Evolutionary conservation across 2,329 filamentous ascomycete genomes (phyloP), one percentile per base, ranked within the genome.

Genomic region (Aotearoamyces nothofagi): DNA sequence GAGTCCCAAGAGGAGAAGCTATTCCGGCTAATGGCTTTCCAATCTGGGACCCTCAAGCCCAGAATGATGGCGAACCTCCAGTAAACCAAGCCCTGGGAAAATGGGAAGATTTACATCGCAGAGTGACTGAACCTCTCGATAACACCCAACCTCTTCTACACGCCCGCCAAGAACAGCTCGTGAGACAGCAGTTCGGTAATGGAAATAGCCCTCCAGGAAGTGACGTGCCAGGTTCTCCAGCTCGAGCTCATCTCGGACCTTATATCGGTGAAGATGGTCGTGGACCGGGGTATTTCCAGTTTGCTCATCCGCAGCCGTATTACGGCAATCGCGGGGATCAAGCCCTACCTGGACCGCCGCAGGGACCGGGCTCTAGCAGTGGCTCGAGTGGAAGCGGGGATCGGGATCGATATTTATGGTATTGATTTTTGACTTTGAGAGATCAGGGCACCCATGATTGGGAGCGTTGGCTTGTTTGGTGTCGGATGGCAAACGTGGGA

Each of bases 1-100:
- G 79, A 3, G 60, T 56, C 15, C 72, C 78, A 1, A 55, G 52
- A 12, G 75, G 69, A n/a, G 69, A 78, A 35, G 63, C 72, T 16
- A 58, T 70, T 34, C 76, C 78, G 1, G 56, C 60, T 1, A 63
- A 64, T 24, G 71, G 69, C 2, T 54, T 76, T 9, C 67, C 70
- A 0, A 51, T 73, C 3, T 78, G 72, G 71, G 63, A 67, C 37
- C 57, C 61, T 0, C 45, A 47, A 23, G 49, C 46, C 4, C 43
- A 46, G 5, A 45, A 45, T 3, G 42, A 43, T 0, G 54, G 55
- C 30, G 33, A 40, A 5, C 50, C 51, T 2, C 50, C 55, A 0
- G 50, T 57, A 14, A 52, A 57, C 37, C 51, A 55, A 33, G 43
- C 45, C 3, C 24, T 28, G 7, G 24, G 28, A 9, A 40, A 32